These are phyloP conservation scores for Pulveroboletus sp. DNA, from an alignment of 768 basidiomycete genomes.

Conservation along the genomic window DNA sequence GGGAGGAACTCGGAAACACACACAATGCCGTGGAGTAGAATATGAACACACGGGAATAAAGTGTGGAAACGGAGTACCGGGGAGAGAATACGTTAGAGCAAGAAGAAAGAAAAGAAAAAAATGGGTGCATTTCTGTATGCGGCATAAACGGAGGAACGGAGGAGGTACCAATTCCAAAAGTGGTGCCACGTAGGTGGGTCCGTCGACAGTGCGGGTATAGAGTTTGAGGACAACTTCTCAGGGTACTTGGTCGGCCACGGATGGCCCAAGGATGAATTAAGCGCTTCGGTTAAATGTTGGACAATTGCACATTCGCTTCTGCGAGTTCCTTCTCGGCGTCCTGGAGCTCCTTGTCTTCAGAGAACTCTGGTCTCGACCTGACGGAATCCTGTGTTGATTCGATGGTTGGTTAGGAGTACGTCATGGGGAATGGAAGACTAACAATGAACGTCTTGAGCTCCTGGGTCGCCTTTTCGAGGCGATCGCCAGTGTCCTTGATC, in stretches of 20 bases:
- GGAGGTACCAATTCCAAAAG: background rate
- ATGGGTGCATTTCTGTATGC: constrained; percentile 22
- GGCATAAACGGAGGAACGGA: constrained; percentile 6
- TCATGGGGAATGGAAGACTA: constrained; percentile 34
- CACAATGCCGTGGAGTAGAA: constrained; percentile 13
- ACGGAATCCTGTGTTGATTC: constrained; percentile 23
- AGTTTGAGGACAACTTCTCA: constrained; percentile 16
- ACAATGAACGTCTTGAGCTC: constrained; percentile 69
- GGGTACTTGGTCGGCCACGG: constrained; percentile 10
- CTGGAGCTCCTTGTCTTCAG: constrained; percentile 38
- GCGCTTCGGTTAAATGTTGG: constrained; percentile 1
- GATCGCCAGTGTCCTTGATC: constrained; percentile 60
- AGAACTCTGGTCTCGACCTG: constrained; percentile 26
- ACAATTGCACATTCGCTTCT: constrained; percentile 43
- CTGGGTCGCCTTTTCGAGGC: constrained; percentile 56
- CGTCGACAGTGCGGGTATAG: constrained; percentile 18
- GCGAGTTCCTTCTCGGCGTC: constrained; percentile 58
- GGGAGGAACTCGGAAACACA: constrained; percentile 12
- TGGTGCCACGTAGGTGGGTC: background rate
- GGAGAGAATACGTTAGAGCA: constrained; percentile 1
- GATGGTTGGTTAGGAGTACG: constrained; percentile 11
- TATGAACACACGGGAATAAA: constrained; percentile 20
- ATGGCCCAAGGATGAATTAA: constrained; percentile 12
- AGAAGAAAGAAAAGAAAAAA: background rate
- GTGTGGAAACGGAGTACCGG: constrained; percentile 3